These are phyloP conservation scores for Curvularia lunata DNA, from an alignment of 2,329 filamentous ascomycete genomes.

Conservation along the genomic window DNA sequence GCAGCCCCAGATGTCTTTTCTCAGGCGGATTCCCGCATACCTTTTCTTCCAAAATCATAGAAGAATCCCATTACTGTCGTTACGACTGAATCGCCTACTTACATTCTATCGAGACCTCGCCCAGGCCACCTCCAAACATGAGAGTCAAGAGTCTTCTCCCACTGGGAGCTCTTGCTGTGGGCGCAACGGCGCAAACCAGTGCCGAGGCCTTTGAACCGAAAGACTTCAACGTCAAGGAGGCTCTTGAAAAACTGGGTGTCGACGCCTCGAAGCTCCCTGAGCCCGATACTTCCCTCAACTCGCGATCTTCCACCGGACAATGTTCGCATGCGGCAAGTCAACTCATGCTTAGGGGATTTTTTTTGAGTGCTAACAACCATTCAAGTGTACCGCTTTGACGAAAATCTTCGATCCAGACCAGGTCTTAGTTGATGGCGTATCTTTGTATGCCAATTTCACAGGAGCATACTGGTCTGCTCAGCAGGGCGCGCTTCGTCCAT, in stretches of 20 bases:
- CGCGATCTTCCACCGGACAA: neutral
- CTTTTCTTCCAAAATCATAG: neutral
- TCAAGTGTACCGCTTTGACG: slow-evolving; percentile 24
- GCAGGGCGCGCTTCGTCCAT: slow-evolving; percentile 27
- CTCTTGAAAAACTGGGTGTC: slow-evolving; percentile 5
- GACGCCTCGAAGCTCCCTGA: slow-evolving; percentile 3
- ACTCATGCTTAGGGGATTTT: neutral
- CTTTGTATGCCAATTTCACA: slow-evolving; percentile 16
- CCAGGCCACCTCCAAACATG: neutral
- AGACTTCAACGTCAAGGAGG: slow-evolving; percentile 8
- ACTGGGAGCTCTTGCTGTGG: neutral
- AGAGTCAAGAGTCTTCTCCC: neutral
- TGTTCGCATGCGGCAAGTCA: slow-evolving; percentile 8
- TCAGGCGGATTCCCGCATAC: neutral
- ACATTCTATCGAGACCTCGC: neutral
- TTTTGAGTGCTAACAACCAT: neutral
- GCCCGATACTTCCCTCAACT: neutral
- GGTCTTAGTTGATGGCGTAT: slow-evolving; percentile 8
- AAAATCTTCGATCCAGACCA: slow-evolving; percentile 22
- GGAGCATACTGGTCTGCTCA: slow-evolving; percentile 34
- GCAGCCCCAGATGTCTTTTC: neutral
- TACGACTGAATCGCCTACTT: neutral
- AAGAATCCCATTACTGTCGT: neutral
- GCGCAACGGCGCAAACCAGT: slow-evolving; percentile 1
- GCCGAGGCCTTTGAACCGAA: slow-evolving; percentile 3